Percentiles rank a stretch among this genome's conserved stretches.
Conservation (phyloP, 2,329 filamentous ascomycete species). For the Sporothrix globosa region DNA sequence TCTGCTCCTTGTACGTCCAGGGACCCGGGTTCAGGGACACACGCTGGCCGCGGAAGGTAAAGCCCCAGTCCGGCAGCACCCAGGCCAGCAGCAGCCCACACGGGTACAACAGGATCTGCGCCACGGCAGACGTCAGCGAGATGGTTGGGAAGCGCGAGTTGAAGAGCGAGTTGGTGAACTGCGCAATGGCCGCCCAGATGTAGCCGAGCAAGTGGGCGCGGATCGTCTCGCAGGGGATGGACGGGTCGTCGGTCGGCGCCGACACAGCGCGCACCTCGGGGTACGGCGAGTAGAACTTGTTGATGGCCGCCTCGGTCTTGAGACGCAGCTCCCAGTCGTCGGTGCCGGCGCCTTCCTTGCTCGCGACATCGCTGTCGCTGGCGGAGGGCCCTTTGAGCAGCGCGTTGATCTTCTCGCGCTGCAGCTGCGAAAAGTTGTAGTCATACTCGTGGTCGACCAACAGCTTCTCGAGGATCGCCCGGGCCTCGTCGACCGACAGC, state of each 20-base stretch:
- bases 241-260: slow-evolving; percentile 58
- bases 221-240: slow-evolving; percentile 56
- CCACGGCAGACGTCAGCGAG: slow-evolving; percentile 57
- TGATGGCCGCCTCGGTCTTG: slow-evolving; percentile 58
- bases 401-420: slow-evolving; percentile 47
- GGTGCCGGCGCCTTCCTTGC: slow-evolving; percentile 25
- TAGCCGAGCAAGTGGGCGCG: slow-evolving; percentile 59
- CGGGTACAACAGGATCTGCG: slow-evolving; percentile 61
- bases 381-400: slow-evolving; percentile 51
- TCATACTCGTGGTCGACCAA: slow-evolving; percentile 48
- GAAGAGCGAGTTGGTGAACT: slow-evolving; percentile 60
- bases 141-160: slow-evolving; percentile 58
- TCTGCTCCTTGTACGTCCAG: slow-evolving; percentile 63
- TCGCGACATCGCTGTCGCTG: slow-evolving; percentile 37
- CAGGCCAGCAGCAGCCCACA: slow-evolving; percentile 56
- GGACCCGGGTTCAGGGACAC: slow-evolving; percentile 59
- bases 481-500: slow-evolving; percentile 27
- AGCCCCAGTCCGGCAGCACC: slow-evolving; percentile 54
- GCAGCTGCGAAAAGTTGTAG: slow-evolving; percentile 51
- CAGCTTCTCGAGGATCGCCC: slow-evolving; percentile 22
- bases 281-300: slow-evolving; percentile 60
- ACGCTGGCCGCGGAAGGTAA: slow-evolving; percentile 43
- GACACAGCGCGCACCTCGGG: slow-evolving; percentile 61
- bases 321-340: slow-evolving; percentile 56
- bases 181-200: slow-evolving; percentile 43